phyloP scores from a whole-genome alignment of 139 green algal species.

The Picochlorum sp. region DNA sequence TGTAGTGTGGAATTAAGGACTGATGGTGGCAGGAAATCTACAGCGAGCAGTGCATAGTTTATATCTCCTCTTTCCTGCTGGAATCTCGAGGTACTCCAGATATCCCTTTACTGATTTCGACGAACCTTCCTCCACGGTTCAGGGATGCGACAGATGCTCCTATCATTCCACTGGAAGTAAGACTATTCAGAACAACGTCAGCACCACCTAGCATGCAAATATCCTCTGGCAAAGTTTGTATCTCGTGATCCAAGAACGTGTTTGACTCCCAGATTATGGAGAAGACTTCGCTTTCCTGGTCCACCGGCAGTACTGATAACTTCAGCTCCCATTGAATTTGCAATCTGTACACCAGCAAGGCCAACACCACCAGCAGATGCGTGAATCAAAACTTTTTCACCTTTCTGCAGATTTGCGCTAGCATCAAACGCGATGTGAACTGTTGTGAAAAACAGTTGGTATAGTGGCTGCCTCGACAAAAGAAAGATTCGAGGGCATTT shows the following conservation, averaged over 20 bases:
- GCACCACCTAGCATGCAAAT: slow-evolving; percentile 9
- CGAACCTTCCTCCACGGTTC: slow-evolving; percentile 37
- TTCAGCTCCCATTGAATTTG: slow-evolving; percentile 22
- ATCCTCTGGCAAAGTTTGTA: slow-evolving; percentile 35
- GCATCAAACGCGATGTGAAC: slow-evolving; percentile 23
- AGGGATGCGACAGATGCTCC: slow-evolving; percentile 46
- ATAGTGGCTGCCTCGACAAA: slow-evolving; percentile 58
- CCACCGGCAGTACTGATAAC: slow-evolving; percentile 38
- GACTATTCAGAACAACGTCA: slow-evolving; percentile 55
- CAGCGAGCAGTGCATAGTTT: slow-evolving; percentile 52
- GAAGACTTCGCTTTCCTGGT: slow-evolving; percentile 40
- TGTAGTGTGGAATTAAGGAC: slow-evolving; percentile 31
- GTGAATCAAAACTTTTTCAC: slow-evolving; percentile 51
- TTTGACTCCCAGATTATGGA: slow-evolving; percentile 34
- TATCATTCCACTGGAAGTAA: slow-evolving; percentile 77
- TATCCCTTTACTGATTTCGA: slow-evolving; percentile 83
- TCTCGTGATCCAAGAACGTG: slow-evolving; percentile 43
- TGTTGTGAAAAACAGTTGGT: slow-evolving; percentile 71
- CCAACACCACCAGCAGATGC: slow-evolving; percentile 69
- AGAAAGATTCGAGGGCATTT: slow-evolving; percentile 42
- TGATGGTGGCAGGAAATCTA: slow-evolving; percentile 67
- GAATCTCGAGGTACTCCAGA: slow-evolving; percentile 50
- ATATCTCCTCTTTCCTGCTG: slow-evolving; percentile 63
- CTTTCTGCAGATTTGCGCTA: slow-evolving; percentile 25
- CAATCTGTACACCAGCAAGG: slow-evolving; percentile 49